A percentile compares a stretch with the other conserved stretches of the same genome.
phyloP scores from a whole-genome alignment of 192 early-diverging fungal genomes.

The Backusella australiensis region DNA sequence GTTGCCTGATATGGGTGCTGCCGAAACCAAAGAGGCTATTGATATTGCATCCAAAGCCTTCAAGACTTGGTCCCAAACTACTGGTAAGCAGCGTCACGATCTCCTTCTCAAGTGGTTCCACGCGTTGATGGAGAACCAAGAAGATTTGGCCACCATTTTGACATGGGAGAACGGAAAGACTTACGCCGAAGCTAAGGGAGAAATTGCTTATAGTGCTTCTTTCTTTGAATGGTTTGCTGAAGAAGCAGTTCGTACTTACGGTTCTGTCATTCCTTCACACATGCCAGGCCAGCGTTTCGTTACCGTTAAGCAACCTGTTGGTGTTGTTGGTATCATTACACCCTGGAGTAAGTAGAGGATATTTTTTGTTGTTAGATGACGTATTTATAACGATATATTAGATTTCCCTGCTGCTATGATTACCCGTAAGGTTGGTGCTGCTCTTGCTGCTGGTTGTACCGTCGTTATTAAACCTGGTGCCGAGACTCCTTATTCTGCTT shows the following conservation, averaged over 20 bases:
- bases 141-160: slow-evolving; percentile 78
- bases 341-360: slow-evolving; percentile 58
- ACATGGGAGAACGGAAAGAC: slow-evolving; percentile 88
- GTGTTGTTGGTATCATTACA: slow-evolving; percentile 70
- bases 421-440: slow-evolving; percentile 73
- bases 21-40: slow-evolving; percentile 58
- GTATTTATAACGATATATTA: slow-evolving; percentile 14
- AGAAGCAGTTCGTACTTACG: slow-evolving; percentile 77
- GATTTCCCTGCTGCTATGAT: slow-evolving; percentile 90
- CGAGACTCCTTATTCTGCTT: slow-evolving; percentile 55
- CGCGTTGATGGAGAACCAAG: slow-evolving; percentile 61
- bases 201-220: slow-evolving; percentile 64
- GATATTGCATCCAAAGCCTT: slow-evolving; percentile 59
- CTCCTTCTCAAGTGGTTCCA: slow-evolving; percentile 65
- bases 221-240: slow-evolving; percentile 88
- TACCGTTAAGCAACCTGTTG: slow-evolving; percentile 78
- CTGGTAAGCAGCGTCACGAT: slow-evolving; percentile 57
- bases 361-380: not conserved
- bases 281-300: slow-evolving; percentile 54
- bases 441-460: slow-evolving; percentile 77
- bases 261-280: slow-evolving; percentile 75
- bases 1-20: slow-evolving; percentile 64
- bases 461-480: slow-evolving; percentile 74
- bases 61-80: slow-evolving; percentile 56
- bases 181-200: slow-evolving; percentile 55